Base-by-base conservation (phyloP, 2,329 filamentous ascomycete genomes). In the Ramularia endophylla region DNA sequence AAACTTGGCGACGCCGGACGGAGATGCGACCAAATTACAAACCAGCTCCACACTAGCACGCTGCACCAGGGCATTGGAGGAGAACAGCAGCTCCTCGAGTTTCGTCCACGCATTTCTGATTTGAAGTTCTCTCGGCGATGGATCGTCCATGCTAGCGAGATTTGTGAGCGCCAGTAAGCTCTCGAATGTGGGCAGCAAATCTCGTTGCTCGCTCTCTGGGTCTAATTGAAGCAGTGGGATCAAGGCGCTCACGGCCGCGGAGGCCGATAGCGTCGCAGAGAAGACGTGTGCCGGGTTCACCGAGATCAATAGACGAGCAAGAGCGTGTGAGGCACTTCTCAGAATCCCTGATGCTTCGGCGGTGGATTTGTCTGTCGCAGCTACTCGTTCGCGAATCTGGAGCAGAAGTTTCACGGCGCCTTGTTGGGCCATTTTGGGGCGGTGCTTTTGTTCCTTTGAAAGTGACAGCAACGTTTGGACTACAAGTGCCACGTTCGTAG, bases 141-240 rank as follows among this genome's bases (percentile, higher is more conserved):
- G 58, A 30, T 83, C 75, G 39, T 89, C 83, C 36, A 70, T 63
- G 0, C 87, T 94, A 0, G 90, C 92, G 6, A 98, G 77, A 55
- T 98, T 98, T 0, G 92, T 97, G 27, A 98, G 76, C 0, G 92
- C 90, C 62, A 97, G 83, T 7, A 98, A 75, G 1, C 84, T 76
- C 65, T 98, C 92, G 53, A 97, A 98, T 0, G 85, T 81, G 0
- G 92, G 88, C 0, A 98, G 75, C 11, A 97, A 77, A 61, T 95
- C 85, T 38, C 83, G 78, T 1, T 78, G 77, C 39, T 72, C 70
- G 43, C 69, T 66, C 17, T 59, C 65, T 5, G 80, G 75, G 37
- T 85, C 78, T 5, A 80, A 77, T 0, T 76, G 68, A 12, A 97
- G 74, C 40, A 97, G 83, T 15, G 78, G 80, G 5, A 85, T 66